Conservation (phyloP, 495 filamentous ascomycete genomes). For the Tuber indicum region DNA sequence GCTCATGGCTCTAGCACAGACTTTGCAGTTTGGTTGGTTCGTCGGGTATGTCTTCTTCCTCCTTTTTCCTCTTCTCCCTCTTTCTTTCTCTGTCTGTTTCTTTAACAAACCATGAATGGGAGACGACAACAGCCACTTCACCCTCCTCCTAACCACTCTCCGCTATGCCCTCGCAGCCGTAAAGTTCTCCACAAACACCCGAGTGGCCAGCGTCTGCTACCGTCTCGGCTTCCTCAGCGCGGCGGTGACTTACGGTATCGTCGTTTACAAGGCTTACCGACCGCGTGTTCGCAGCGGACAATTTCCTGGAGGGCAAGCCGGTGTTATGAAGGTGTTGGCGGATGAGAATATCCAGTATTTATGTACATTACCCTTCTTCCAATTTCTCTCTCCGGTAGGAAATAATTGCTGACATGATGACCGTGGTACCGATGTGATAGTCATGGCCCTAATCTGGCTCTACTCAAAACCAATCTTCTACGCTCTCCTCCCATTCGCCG, state of each 20-base stretch:
- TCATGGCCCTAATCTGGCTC: constrained; percentile 93
- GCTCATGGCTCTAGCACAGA: constrained; percentile 69
- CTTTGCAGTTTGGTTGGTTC: constrained; percentile 87
- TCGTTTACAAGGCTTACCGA: constrained; percentile 96
- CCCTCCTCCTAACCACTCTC: constrained; percentile 70
- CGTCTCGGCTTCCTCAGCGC: constrained; percentile 83
- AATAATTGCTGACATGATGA: constrained; percentile 4
- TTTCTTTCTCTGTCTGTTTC: constrained; percentile 31
- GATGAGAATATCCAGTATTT: constrained; percentile 99
- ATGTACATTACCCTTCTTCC: constrained; percentile 53
- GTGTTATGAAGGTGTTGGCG: constrained; percentile 57
- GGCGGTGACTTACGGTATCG: constrained; percentile 89
- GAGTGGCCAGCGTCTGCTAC: constrained; percentile 72
- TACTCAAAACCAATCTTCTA: constrained; percentile 80
- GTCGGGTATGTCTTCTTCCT: constrained; percentile 62
- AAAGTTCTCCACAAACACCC: constrained; percentile 69
- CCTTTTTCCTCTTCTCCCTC: not conserved
- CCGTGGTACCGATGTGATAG: constrained; percentile 45
- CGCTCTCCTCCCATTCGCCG: constrained; percentile 85
- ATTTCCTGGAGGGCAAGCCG: constrained; percentile 52
- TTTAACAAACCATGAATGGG: constrained; percentile 9
- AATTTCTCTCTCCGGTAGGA: not conserved
- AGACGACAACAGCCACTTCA: constrained; percentile 59
- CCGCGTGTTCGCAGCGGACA: constrained; percentile 64
- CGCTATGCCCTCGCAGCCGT: constrained; percentile 78